Evolutionary conservation across 75 land plant species (phyloP).

Genomic region (Pseudotsuga menziesii): DNA sequence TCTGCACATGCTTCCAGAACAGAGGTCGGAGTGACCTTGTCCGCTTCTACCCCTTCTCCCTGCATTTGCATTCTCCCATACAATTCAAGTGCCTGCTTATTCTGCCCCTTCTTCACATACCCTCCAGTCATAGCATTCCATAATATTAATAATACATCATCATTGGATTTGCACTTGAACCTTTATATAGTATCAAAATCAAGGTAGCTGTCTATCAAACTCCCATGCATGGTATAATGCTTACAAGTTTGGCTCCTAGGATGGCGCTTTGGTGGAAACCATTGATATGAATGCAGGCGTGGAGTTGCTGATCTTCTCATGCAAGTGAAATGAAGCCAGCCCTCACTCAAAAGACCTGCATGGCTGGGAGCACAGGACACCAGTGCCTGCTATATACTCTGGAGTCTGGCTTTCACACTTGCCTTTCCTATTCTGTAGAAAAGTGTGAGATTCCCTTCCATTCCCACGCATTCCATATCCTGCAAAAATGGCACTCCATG

Average conservation of each 20-base stretch:
- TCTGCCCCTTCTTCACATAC: neutral
- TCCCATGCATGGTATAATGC: slow-evolving; percentile 8
- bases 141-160: slow-evolving; percentile 19
- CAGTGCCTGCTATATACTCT: slow-evolving; percentile 5
- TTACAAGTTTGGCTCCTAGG: slow-evolving; percentile 19
- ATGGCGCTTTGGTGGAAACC: slow-evolving; percentile 6
- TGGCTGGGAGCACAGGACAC: neutral
- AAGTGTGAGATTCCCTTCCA: slow-evolving; percentile 26
- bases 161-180: no score
- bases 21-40: neutral
- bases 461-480: slow-evolving; percentile 41
- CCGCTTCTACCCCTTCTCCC: neutral
- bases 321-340: neutral
- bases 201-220: slow-evolving; percentile 19
- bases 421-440: slow-evolving; percentile 26
- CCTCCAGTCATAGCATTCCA: slow-evolving; percentile 5
- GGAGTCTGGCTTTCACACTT: slow-evolving; percentile 21
- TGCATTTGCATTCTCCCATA: slow-evolving; percentile 4
- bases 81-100: neutral
- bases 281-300: slow-evolving; percentile 17
- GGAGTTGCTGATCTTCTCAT: slow-evolving; percentile 16
- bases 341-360: neutral
- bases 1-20: slow-evolving; percentile 16
- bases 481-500: slow-evolving; percentile 47
- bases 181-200: slow-evolving; percentile 12